A percentile compares a stretch with the other conserved stretches of the same genome.
Evolutionary conservation across 192 early-diverging fungal species (phyloP).

Genomic region (Piromyces finnis): DNA sequence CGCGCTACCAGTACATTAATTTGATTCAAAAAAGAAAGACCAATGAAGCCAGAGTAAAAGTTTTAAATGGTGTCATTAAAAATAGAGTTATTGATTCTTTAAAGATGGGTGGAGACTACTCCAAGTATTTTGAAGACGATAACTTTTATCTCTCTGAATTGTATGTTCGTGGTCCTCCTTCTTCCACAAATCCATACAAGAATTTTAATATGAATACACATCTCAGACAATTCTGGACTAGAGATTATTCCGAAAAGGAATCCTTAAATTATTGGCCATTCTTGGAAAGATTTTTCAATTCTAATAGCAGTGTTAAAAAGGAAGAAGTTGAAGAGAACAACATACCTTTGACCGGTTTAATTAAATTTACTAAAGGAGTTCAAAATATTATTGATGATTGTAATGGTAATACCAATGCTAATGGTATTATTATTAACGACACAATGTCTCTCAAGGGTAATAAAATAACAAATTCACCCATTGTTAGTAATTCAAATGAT

Average conservation of each 20-base stretch:
- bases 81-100: not conserved
- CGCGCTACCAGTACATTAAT: not conserved
- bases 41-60: not conserved
- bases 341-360: not conserved
- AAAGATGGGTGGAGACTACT: not conserved
- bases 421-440: not conserved
- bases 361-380: not conserved
- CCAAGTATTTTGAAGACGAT: not conserved
- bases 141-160: not conserved
- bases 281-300: not conserved
- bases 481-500: not conserved
- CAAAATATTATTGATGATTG: not conserved
- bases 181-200: not conserved
- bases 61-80: not conserved
- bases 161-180: not conserved
- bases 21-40: not conserved
- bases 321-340: not conserved
- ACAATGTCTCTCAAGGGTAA: not conserved
- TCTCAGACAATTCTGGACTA: not conserved
- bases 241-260: not conserved
- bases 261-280: not conserved
- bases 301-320: not conserved
- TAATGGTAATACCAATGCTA: not conserved
- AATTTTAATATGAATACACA: not conserved
- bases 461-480: not conserved